Evolutionary conservation across 2,329 filamentous ascomycete species (phyloP).

Genomic region (Alternaria brassicae): DNA sequence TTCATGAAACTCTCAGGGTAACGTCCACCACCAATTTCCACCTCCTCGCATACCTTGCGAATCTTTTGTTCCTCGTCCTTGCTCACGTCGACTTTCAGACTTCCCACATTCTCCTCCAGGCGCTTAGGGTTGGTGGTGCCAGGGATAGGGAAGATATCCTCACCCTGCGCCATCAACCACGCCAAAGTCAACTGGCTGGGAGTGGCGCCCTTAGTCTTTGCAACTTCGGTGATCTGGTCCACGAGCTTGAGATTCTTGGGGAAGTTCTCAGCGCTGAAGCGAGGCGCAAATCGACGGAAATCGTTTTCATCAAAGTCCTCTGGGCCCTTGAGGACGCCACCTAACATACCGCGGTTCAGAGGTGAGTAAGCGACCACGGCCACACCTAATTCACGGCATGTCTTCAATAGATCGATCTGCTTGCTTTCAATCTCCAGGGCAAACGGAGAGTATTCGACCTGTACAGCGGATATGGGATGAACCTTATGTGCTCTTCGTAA

Average conservation of each 20-base stretch:
- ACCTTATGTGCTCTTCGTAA: conserved; percentile 59
- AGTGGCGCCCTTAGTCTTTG: conserved; percentile 60
- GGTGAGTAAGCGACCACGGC: conserved; percentile 51
- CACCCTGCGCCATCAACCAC: conserved; percentile 53
- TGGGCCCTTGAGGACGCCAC: conserved; percentile 41
- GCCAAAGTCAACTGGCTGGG: conserved; percentile 63
- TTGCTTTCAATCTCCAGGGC: conserved; percentile 56
- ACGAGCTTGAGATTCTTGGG: conserved; percentile 48
- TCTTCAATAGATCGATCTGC: conserved; percentile 46
- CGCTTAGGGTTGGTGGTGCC: conserved; percentile 50
- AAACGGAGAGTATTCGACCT: conserved; percentile 62
- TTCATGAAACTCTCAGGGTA: conserved; percentile 50
- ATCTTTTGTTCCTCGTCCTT: conserved; percentile 41
- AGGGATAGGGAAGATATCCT: conserved; percentile 64
- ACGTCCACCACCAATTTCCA: conserved; percentile 52
- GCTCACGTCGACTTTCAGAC: conserved; percentile 36
- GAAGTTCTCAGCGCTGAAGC: conserved; percentile 53
- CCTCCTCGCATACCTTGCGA: conserved; percentile 41
- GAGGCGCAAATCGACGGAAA: conserved; percentile 43
- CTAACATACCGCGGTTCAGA: conserved; percentile 45
- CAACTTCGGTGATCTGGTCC: conserved; percentile 38
- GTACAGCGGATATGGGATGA: conserved; percentile 57
- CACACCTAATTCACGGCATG: conserved; percentile 55
- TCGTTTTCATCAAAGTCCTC: conserved; percentile 56
- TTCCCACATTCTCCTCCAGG: conserved; percentile 42